A percentile compares a stretch with the other conserved stretches of the same genome.
Conservation (phyloP, 257 asterid genomes). For the Solanum medicagineum region DNA sequence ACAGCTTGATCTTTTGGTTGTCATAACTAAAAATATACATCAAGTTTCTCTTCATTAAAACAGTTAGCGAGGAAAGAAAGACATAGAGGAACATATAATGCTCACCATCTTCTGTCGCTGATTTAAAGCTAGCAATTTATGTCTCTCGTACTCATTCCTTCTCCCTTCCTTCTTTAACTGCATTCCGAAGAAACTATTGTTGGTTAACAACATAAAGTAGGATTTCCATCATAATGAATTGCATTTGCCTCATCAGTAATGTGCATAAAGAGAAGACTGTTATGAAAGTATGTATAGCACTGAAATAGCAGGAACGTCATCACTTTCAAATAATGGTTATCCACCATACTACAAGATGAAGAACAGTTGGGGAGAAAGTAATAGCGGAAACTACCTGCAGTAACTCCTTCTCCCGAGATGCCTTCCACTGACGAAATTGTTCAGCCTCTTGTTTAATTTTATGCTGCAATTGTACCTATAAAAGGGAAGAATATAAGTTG, state of each 20-base stretch:
- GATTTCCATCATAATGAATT: neutral
- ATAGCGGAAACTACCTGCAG: slow-evolving; percentile 46
- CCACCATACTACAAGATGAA: neutral
- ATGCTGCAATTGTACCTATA: slow-evolving; percentile 88
- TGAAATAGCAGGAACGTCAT: neutral
- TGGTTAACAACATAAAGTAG: neutral
- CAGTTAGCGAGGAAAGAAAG: neutral
- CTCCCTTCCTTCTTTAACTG: slow-evolving; percentile 98
- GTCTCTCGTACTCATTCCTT: slow-evolving; percentile 94
- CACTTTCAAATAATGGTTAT: neutral
- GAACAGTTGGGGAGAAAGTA: neutral
- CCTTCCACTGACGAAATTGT: slow-evolving; percentile 97
- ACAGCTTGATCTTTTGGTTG: neutral
- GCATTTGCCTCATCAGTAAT: neutral
- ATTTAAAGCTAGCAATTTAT: slow-evolving; percentile 88
- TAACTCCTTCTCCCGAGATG: slow-evolving; percentile 91
- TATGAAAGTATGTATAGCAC: neutral
- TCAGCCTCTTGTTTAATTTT: slow-evolving; percentile 97
- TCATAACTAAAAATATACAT: neutral
- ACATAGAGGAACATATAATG: neutral
- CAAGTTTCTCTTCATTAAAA: neutral
- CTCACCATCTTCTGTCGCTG: slow-evolving; percentile 96
- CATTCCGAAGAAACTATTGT: neutral
- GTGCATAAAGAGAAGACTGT: neutral
- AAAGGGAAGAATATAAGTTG: slow-evolving; percentile 5